phyloP scores from a whole-genome alignment of 768 basidiomycete genomes.

The Coprinopsis sp. region DNA sequence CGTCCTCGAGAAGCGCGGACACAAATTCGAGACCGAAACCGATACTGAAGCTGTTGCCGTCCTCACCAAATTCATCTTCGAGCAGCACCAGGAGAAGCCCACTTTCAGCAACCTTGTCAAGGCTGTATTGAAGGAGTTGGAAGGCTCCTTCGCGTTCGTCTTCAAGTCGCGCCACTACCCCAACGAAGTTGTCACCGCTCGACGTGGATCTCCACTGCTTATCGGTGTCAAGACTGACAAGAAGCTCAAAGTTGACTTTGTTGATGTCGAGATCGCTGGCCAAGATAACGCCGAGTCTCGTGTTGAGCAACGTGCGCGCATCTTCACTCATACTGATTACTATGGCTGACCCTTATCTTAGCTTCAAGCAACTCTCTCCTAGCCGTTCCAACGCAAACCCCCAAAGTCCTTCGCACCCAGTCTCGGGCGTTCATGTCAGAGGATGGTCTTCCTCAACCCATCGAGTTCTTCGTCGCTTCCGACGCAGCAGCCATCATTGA shows the following conservation, averaged over 20 bases:
- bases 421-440: slow-evolving; percentile 98
- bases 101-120: slow-evolving; percentile 92
- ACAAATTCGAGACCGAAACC: slow-evolving; percentile 92
- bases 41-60: slow-evolving; percentile 98
- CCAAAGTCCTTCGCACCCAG: slow-evolving; percentile 88
- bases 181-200: slow-evolving; percentile 91
- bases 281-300: slow-evolving; percentile 49
- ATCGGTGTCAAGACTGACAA: slow-evolving; percentile 99
- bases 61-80: slow-evolving; percentile 93
- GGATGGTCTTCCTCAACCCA: slow-evolving; percentile 96
- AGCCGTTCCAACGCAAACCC: slow-evolving; percentile 56
- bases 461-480: slow-evolving; percentile 99
- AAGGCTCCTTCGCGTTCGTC: slow-evolving; percentile 98
- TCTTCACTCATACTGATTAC: slow-evolving; percentile 6
- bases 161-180: slow-evolving; percentile 98
- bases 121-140: slow-evolving; percentile 93
- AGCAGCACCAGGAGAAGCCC: slow-evolving; percentile 80
- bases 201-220: slow-evolving; percentile 93
- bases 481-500: slow-evolving; percentile 96
- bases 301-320: slow-evolving; percentile 38
- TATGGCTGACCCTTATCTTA: slow-evolving; percentile 33
- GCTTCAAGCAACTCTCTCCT: slow-evolving; percentile 53
- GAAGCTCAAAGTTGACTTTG: slow-evolving; percentile 99
- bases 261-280: slow-evolving; percentile 92
- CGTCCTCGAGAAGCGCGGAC: slow-evolving; percentile 94